Conservation (phyloP, 768 basidiomycete genomes). For the Pholiota conissans region DNA sequence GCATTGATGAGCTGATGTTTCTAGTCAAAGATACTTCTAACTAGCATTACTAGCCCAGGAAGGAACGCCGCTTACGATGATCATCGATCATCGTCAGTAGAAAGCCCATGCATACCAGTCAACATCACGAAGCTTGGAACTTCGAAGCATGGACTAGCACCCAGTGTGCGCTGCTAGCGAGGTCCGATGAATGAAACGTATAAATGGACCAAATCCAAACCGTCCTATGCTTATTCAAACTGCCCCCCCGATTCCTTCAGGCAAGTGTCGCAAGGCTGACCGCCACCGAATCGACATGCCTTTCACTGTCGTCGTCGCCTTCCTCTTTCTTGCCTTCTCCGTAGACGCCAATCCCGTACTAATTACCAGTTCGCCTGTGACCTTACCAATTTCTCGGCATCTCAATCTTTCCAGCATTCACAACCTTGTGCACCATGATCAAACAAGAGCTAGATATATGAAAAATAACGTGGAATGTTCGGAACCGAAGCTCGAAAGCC, state of each 20-base stretch:
- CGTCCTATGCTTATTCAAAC: neutral
- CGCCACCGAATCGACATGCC: slow-evolving; percentile 11
- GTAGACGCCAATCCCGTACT: slow-evolving; percentile 45
- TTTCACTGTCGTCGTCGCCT: slow-evolving; percentile 37
- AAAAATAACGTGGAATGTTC: slow-evolving; percentile 30
- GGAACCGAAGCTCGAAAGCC: slow-evolving; percentile 12
- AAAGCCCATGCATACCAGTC: neutral
- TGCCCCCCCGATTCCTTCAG: neutral
- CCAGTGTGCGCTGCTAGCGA: too few relatives aligned
- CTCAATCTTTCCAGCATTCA: slow-evolving; percentile 49
- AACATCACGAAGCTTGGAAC: too few relatives aligned
- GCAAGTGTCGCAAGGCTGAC: too few relatives aligned
- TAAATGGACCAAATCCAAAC: neutral
- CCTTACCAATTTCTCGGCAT: slow-evolving; percentile 51
- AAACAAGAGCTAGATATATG: slow-evolving; percentile 46
- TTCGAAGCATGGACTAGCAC: neutral
- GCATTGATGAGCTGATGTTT: neutral
- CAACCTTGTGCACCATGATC: slow-evolving; percentile 52
- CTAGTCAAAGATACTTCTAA: neutral
- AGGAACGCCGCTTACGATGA: neutral
- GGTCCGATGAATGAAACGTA: too few relatives aligned
- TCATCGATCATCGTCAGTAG: neutral
- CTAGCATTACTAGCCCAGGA: neutral
- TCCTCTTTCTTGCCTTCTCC: slow-evolving; percentile 44
- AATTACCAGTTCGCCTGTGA: slow-evolving; percentile 37